Evolutionary conservation across 306 rosid genomes (phyloP), one percentile per base, ranked within the genome.

Genomic region (Casuarina cunninghamiana): DNA sequence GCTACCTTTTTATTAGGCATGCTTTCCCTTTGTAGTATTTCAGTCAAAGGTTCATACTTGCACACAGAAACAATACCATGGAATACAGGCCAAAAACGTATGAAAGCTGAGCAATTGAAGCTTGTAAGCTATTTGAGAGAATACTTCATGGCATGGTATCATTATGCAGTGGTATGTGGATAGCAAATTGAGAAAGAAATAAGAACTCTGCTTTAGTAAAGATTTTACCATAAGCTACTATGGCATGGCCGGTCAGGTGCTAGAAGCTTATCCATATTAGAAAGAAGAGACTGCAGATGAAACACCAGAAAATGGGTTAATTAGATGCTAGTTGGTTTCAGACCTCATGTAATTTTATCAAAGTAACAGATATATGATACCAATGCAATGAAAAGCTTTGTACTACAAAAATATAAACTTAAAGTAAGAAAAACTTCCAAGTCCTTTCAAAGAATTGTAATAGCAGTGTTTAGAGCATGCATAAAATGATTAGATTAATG

Each of bases 201-300:
- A 69, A 81, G 65, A 73, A 3, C 46, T 69, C 61, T 55, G 61
- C 42, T 50, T 54, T 69, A 26, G 60, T 37, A 70, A 70, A 63
- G 72, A 71, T 79, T 92, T 90, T 89, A 92, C 97, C 97, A 94
- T 86, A 94, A 90, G 90, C 96, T 83, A 85, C 91, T 80, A 74
- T 94, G 96, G 79, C 98, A 94, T 38, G 97, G 97, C 61, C 78
- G 85, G 82, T 94, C 78, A 61, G 95, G 97, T 45, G 93, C 93
- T 84, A 94, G 73, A 86, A 92, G 92, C 81, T 86, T 90, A 81
- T 94, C 97, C 94, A 92, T 74, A 83, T 89, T 90, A 77, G 88
- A 90, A 85, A 89, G 89, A 60, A 92, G 85, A 72, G 93, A 88
- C 98, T 90, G 97, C 85, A 92, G 15, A 82, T 21, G 8, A 82